Conservation (phyloP, 805 yeast genomes). For the Wickerhamiella allomyrinae region DNA sequence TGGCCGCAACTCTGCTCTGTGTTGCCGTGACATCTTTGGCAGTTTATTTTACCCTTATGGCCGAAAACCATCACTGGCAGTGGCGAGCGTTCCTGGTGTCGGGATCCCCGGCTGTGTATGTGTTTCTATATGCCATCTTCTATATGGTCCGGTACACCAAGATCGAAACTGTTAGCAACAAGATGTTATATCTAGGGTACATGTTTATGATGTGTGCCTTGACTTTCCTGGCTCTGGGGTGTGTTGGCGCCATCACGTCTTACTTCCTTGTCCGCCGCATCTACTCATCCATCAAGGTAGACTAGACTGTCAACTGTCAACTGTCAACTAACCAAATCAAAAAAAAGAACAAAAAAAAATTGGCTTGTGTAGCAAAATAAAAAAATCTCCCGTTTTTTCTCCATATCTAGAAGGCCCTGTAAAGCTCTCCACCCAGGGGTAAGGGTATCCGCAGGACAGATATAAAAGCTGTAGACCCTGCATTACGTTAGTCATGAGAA, state of each 20-base stretch:
- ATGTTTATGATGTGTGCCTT: conserved; percentile 54
- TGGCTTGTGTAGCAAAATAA: too few relatives aligned
- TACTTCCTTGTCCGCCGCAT: conserved; percentile 64
- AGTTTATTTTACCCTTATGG: conserved; percentile 69
- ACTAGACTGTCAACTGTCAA: too few relatives aligned
- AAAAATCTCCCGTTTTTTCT: too few relatives aligned
- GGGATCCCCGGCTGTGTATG: conserved; percentile 78
- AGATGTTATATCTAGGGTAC: conserved; percentile 73
- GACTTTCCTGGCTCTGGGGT: conserved; percentile 72
- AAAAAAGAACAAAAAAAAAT: too few relatives aligned
- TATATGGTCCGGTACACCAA: conserved; percentile 35
- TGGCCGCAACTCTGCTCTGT: conserved; percentile 72
- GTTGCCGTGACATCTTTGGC: conserved; percentile 65
- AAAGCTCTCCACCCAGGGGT: too few relatives aligned
- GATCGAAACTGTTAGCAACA: conserved; percentile 59
- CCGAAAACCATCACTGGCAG: conserved; percentile 94
- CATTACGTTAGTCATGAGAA: background rate
- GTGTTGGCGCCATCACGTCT: conserved; percentile 69
- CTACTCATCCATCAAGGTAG: conserved; percentile 77
- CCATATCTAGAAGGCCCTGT: too few relatives aligned
- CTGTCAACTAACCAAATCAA: too few relatives aligned
- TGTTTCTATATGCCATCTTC: conserved; percentile 68
- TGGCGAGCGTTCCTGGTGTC: conserved; percentile 83
- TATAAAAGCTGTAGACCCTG: too few relatives aligned
- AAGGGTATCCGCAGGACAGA: too few relatives aligned